Evolutionary conservation across 2,329 filamentous ascomycete genomes (phyloP).

Genomic region (Alternaria arborescens): DNA sequence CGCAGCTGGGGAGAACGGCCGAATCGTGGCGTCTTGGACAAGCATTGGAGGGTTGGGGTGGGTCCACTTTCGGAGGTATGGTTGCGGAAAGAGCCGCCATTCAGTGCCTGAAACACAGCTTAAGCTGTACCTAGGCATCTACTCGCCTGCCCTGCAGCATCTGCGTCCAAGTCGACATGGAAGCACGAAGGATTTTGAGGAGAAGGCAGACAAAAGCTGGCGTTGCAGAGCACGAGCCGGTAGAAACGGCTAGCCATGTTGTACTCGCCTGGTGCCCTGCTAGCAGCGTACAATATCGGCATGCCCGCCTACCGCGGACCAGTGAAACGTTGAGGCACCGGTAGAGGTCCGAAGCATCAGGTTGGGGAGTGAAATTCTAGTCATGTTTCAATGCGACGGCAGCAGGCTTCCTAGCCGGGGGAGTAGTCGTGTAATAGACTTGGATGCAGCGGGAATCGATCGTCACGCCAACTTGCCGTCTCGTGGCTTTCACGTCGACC

Average conservation of each 20-base stretch:
- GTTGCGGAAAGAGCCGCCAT: slow-evolving; percentile 22
- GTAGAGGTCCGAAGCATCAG: slow-evolving; percentile 5
- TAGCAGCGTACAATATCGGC: slow-evolving; percentile 9
- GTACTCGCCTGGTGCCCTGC: slow-evolving; percentile 10
- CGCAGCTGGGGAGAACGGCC: background rate
- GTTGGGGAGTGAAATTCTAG: background rate
- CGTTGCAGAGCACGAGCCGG: slow-evolving; percentile 13
- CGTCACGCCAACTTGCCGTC: slow-evolving; percentile 14
- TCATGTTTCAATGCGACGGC: slow-evolving; percentile 1
- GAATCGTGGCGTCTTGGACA: background rate
- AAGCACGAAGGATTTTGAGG: background rate
- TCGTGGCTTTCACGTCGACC: slow-evolving; percentile 6
- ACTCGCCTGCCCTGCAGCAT: background rate
- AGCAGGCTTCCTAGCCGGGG: slow-evolving; percentile 2
- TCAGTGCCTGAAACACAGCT: slow-evolving; percentile 12
- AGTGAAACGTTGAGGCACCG: slow-evolving; percentile 16
- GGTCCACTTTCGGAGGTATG: slow-evolving; percentile 20
- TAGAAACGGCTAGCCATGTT: slow-evolving; percentile 9
- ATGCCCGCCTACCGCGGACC: slow-evolving; percentile 1
- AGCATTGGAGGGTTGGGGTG: slow-evolving; percentile 11
- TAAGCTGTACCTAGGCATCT: background rate
- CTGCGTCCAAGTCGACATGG: background rate
- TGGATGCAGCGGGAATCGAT: slow-evolving; percentile 15
- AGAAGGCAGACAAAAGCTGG: background rate
- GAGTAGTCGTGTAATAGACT: background rate